Evolutionary conservation across 1,284 basidiomycete genomes (phyloP), one percentile per base, ranked within the genome.

Genomic region (Farysia itapuensis): DNA sequence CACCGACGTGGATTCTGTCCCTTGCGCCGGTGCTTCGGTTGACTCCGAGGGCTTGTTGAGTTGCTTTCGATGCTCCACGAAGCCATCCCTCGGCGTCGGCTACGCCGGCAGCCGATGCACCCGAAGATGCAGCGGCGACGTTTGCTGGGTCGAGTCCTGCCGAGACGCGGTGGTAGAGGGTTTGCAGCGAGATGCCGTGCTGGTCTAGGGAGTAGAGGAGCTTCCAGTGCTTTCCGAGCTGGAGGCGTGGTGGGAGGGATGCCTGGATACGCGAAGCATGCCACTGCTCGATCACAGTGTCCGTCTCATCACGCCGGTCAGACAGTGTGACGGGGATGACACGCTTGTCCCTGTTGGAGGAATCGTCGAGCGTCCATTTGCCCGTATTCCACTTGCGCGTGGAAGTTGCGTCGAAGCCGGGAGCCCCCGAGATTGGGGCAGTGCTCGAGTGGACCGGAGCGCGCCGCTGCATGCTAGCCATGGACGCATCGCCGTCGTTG

Each of bases 191-290:
- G 35, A 93, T 91, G 0, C 94, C 94, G 60, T 97, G 89, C 74
- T 96, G 92, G 70, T 98, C 94, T 14, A 95, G 80, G 9, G 90
- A 93, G 78, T 96, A 97, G 1, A 96, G 78, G 3, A 97, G 81
- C 1, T 83, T 83, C 94, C 94, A 97, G n/a, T 81, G 79, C 5
- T 82, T 81, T 0, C 88, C 83, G 4, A 97, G 82, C 4, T 88
- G 85, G 14, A 86, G 82, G 14, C 95, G 82, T 0, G 90, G 85
- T 0, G 94, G 90, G 1, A 97, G 47, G 14, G 46, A 22, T 4
- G 70, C 64, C 38, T 74, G 72, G 12, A 75, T 6, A 1, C 59
- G 58, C 7, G 69, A 44, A 5, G 74, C 70, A 34, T 72, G 71
- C 47, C 60, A 70, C 2, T 41, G 14, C 18, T 65, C 64, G 35